Percentiles rank a stretch among this genome's conserved stretches.
These are phyloP conservation scores for Cyclotella sp. DNA, from an alignment of 108 stramenopile genomes.

Conservation along the genomic window DNA sequence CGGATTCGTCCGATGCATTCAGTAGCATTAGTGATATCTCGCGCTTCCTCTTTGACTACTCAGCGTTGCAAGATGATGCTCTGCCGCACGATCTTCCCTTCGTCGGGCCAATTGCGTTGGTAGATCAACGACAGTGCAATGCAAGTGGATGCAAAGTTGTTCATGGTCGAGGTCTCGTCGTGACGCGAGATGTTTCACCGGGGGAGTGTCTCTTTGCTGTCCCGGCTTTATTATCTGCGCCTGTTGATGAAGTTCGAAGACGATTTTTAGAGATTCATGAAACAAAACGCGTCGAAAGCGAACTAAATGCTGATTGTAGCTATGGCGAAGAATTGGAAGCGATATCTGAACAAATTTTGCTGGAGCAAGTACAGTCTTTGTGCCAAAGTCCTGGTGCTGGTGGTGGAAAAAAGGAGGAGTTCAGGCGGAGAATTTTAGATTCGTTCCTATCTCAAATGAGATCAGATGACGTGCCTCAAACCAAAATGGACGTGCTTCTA, in stretches of 20 bases:
- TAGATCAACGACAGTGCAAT: conserved; percentile 8
- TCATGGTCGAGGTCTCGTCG: conserved; percentile 64
- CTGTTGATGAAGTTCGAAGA: conserved; percentile 37
- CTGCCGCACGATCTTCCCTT: conserved; percentile 30
- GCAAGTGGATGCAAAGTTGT: background rate
- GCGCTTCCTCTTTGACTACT: conserved; percentile 25
- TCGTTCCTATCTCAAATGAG: conserved; percentile 45
- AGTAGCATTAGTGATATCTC: conserved; percentile 29
- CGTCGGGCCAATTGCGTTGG: conserved; percentile 38
- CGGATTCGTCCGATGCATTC: background rate
- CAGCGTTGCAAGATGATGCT: background rate
- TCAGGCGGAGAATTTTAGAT: conserved; percentile 12
- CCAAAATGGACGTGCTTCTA: conserved; percentile 23
- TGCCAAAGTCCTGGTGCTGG: conserved; percentile 2
- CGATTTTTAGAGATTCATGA: conserved; percentile 20
- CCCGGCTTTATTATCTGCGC: conserved; percentile 57
- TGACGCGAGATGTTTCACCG: conserved; percentile 58
- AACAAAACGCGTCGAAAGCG: conserved; percentile 5
- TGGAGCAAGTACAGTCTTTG: conserved; percentile 57
- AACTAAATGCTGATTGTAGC: background rate
- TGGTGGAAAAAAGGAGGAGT: background rate
- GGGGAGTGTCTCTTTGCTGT: conserved; percentile 79
- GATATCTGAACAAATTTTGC: conserved; percentile 55
- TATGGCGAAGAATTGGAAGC: conserved; percentile 49
- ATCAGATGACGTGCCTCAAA: conserved; percentile 42